These are phyloP conservation scores for Santalum album DNA, from an alignment of 164 flowering plant genomes.

Conservation along the genomic window DNA sequence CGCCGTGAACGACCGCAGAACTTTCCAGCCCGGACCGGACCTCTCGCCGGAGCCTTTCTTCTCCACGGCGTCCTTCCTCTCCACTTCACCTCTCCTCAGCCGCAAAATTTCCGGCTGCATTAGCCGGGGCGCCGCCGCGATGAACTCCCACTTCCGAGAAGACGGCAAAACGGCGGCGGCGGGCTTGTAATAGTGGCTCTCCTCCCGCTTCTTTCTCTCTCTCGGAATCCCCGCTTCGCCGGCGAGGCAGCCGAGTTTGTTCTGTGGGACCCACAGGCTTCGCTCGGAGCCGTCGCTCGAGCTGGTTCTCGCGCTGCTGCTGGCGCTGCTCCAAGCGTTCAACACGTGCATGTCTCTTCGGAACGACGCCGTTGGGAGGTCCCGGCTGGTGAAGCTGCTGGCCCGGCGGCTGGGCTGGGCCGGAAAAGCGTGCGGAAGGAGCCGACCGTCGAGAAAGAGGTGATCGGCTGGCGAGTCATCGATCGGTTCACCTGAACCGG, in stretches of 20 bases:
- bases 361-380: constrained; percentile 34
- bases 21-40: constrained; percentile 25
- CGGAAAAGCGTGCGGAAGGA: constrained; percentile 55
- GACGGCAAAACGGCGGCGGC: constrained; percentile 22
- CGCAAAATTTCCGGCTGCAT: no score
- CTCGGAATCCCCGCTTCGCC: no score
- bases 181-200: not conserved
- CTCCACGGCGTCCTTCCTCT: constrained; percentile 10
- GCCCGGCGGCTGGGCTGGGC: constrained; percentile 26
- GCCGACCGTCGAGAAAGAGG: constrained; percentile 57
- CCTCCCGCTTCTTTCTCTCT: not conserved
- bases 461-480: constrained; percentile 53
- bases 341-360: constrained; percentile 53
- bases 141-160: constrained; percentile 53
- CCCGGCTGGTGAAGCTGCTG: constrained; percentile 46
- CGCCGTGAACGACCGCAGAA: constrained; percentile 34
- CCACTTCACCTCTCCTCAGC: constrained; percentile 7
- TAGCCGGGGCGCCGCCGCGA: constrained; percentile 40
- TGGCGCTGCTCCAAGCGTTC: constrained; percentile 51
- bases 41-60: not conserved
- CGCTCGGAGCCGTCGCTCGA: constrained; percentile 30
- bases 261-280: constrained; percentile 9
- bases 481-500: constrained; percentile 22
- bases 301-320: constrained; percentile 53
- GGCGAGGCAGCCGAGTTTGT: not conserved